These are phyloP conservation scores for Acrocalymma vagum DNA, from an alignment of 2,329 filamentous ascomycete species.

Conservation along the genomic window DNA sequence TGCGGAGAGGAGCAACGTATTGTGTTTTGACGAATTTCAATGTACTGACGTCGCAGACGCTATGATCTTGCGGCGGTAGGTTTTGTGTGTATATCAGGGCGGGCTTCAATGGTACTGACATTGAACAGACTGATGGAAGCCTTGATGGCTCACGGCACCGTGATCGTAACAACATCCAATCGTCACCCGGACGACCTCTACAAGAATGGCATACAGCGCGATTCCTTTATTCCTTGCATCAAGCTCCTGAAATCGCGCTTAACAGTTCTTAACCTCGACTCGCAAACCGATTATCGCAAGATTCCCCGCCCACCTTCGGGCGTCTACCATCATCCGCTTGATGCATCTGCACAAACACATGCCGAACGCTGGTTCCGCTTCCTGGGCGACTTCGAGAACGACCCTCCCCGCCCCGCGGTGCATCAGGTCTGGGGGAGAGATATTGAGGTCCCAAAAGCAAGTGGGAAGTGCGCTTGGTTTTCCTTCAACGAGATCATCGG, in stretches of 20 bases:
- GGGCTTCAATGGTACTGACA: no score
- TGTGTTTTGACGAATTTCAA: slow-evolving; percentile 99
- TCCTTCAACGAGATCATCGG: slow-evolving; percentile 93
- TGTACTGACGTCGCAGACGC: slow-evolving; percentile 98
- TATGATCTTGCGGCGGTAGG: slow-evolving; percentile 94
- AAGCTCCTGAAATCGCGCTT: slow-evolving; percentile 85
- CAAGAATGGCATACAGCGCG: slow-evolving; percentile 96
- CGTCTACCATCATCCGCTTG: slow-evolving; percentile 91
- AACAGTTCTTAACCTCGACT: slow-evolving; percentile 93
- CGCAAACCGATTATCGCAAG: slow-evolving; percentile 95
- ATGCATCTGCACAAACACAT: slow-evolving; percentile 78
- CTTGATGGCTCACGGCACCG: slow-evolving; percentile 96
- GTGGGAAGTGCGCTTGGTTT: slow-evolving; percentile 88
- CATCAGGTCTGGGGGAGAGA: slow-evolving; percentile 94
- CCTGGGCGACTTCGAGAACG: slow-evolving; percentile 80
- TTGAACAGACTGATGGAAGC: slow-evolving; percentile 87
- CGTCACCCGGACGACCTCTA: slow-evolving; percentile 96
- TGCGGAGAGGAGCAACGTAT: slow-evolving; percentile 80
- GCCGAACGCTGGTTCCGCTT: slow-evolving; percentile 96
- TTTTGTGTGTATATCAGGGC: no score
- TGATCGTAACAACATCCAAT: slow-evolving; percentile 95
- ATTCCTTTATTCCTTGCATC: slow-evolving; percentile 95
- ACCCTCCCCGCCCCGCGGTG: slow-evolving; percentile 78
- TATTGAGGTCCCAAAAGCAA: slow-evolving; percentile 86
- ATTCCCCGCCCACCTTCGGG: slow-evolving; percentile 91